Percentiles rank a stretch among this genome's conserved stretches.
phyloP scores from a whole-genome alignment of 805 yeast species.

The Yamadazyma nakazawae region DNA sequence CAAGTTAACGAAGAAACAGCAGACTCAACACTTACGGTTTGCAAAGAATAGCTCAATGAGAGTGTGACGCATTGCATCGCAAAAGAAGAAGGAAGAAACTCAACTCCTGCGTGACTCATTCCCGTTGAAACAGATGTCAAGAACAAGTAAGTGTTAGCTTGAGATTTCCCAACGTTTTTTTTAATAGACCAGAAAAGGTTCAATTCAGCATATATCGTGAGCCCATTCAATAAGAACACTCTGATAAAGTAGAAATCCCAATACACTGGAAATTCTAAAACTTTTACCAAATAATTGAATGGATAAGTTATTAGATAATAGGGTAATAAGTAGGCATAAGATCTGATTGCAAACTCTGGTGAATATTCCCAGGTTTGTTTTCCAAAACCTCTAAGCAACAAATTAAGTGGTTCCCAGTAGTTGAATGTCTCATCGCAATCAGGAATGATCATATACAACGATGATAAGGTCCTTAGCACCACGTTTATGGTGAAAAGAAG shows the following conservation, averaged over 20 bases:
- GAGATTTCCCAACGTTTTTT: constrained; percentile 28
- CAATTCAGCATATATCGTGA: constrained; percentile 50
- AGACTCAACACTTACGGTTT: constrained; percentile 10
- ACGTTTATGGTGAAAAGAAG: constrained; percentile 7
- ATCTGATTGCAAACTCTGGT: constrained; percentile 81
- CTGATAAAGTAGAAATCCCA: constrained; percentile 55
- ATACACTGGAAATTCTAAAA: constrained; percentile 18
- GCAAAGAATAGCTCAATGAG: constrained; percentile 40
- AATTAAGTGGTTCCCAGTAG: constrained; percentile 91
- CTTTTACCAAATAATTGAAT: constrained; percentile 12
- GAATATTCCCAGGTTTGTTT: constrained; percentile 97
- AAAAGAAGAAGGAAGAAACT: constrained; percentile 79
- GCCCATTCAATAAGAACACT: constrained; percentile 31
- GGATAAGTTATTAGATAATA: constrained; percentile 33
- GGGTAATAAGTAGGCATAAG: constrained; percentile 73
- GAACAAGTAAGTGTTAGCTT: constrained; percentile 61
- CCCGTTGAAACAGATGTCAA: constrained; percentile 70
- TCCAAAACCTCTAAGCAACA: constrained; percentile 75
- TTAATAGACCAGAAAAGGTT: constrained; percentile 43
- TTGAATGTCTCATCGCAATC: constrained; percentile 94
- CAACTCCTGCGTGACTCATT: constrained; percentile 82
- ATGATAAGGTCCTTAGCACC: constrained; percentile 30
- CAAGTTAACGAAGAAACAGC: constrained; percentile 31
- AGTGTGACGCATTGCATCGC: constrained; percentile 51
- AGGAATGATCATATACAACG: constrained; percentile 64